Base-by-base conservation (phyloP, 148 eudicot genomes). In the Cornus controversa region DNA sequence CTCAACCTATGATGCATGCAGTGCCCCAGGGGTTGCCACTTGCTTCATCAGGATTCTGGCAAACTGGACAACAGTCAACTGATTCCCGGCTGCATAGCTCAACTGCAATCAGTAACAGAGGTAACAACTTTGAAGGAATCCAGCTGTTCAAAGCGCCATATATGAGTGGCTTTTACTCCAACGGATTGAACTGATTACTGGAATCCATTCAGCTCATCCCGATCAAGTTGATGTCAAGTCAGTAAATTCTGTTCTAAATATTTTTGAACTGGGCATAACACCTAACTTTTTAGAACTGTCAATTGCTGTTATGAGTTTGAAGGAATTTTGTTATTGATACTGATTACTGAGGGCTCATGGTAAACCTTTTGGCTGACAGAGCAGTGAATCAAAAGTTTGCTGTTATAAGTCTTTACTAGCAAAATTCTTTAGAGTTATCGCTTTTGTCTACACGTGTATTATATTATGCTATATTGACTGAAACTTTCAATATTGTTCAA, bases 141-240 rank as follows among this genome's bases (percentile, higher is more conserved):
- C 90, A 87, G 82, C 81, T 86, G 76, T 81, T 90, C 86, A 90
- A 87, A 74, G 71, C 90, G 24, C 84, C 92, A 20, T 86, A 79
- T 75, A 90, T 86, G 70, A 65, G 84, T 16, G 81, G 85, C 83
- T 89, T 84, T 72, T 92, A 86, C 75, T 47, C 79, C 50, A 75
- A 81, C 62, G 42, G 75, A 26, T 71, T 71, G 84, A 75, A 84
- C 54, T 84, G 77, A 81, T 79, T n/a, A 53, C 7, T 5, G 69
- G 36, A 78, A 78, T 66, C 22, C 60, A 20, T 54, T 15, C 22
- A 54, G 60, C 22, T 54, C 60, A 54, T 4, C 60, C 18, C 22
- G 5, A 54, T 54, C 22, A 14, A 8, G 60, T 54, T 22, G 60
- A 54, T 54, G 22, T 54, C 5, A 54, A 54, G 60, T 54, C 5